phyloP scores from a whole-genome alignment of 805 yeast species.

The Barnettozyma populi region DNA sequence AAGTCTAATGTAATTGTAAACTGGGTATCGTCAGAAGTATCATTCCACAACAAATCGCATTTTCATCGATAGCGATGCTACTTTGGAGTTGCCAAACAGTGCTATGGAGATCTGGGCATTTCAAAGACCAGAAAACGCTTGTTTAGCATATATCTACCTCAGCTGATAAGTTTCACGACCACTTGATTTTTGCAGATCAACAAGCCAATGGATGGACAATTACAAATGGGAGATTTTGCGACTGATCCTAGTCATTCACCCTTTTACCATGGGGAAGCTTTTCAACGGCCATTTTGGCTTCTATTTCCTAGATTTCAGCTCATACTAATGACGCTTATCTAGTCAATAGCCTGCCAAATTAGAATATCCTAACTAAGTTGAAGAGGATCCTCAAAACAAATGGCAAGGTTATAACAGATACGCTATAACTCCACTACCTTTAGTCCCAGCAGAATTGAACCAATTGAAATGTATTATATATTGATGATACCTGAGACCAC shows the following conservation, averaged over 20 bases:
- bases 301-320: conserved; percentile 8
- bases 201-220: not conserved
- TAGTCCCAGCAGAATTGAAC: not conserved
- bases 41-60: conserved; percentile 2
- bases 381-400: conserved; percentile 1
- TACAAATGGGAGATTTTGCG: conserved; percentile 7
- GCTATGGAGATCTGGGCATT: not conserved
- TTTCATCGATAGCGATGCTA: conserved; percentile 1
- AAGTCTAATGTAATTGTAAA: not conserved
- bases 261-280: conserved; percentile 5
- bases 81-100: conserved; percentile 1
- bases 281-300: conserved; percentile 6
- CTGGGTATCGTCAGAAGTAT: conserved; percentile 12
- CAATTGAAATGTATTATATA: not conserved
- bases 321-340: conserved; percentile 3
- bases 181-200: not conserved
- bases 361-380: not conserved
- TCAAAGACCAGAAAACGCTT: not conserved
- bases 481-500: not conserved
- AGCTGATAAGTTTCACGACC: conserved; percentile 1
- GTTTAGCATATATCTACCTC: not conserved
- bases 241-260: not conserved
- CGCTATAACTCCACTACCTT: conserved; percentile 1
- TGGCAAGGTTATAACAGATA: conserved; percentile 16
- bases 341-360: not conserved